Base-by-base conservation (phyloP, 164 flowering plant genomes). In the Nymphaea colorata region DNA sequence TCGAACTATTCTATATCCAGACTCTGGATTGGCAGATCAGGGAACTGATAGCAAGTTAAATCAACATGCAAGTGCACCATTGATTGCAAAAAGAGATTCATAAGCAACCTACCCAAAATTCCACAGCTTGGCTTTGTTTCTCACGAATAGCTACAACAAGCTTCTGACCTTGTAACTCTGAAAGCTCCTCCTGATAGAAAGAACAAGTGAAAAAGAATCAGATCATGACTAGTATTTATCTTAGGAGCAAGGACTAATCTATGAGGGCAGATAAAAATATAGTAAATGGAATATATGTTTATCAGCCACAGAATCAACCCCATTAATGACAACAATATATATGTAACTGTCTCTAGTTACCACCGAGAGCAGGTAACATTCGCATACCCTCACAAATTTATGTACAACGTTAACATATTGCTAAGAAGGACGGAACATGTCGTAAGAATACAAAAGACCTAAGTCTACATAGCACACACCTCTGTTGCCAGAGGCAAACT, bases 401-500 rank as follows among this genome's bases (percentile, higher is more conserved):
- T n/a, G n/a, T n/a, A n/a, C n/a, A n/a, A n/a, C n/a, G n/a, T n/a
- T n/a, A n/a, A n/a, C n/a, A n/a, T 25, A 25, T 25, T 0, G 36
- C 36, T 25, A 25, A 25, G 36, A 25, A 25, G 36, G 36, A 25
- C 36, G 36, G 36, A 25, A 25, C 36, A 25, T 25, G 1, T 25
- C 36, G 36, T 25, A 25, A 25, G 36, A 25, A 25, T 25, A 25
- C 0, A 25, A 25, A 25, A 25, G 36, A 25, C 0, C 36, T 25
- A 25, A 25, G 41, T 4, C 18, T n/a, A 36, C 45, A 74, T 51
- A 51, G 57, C 14, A 72, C 83, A 43, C 17, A 93, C 98, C 96
- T 93, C 88, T 55, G 83, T 80, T 18, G 98, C 96, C 42, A 90
- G 85, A 82, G 90, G 95, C 77, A 93, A 79, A 83, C 88, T 90